Percentiles rank a stretch among this genome's conserved stretches.
Conservation (phyloP, 2,329 filamentous ascomycete species). For the Kalaharituber pfeilii region DNA sequence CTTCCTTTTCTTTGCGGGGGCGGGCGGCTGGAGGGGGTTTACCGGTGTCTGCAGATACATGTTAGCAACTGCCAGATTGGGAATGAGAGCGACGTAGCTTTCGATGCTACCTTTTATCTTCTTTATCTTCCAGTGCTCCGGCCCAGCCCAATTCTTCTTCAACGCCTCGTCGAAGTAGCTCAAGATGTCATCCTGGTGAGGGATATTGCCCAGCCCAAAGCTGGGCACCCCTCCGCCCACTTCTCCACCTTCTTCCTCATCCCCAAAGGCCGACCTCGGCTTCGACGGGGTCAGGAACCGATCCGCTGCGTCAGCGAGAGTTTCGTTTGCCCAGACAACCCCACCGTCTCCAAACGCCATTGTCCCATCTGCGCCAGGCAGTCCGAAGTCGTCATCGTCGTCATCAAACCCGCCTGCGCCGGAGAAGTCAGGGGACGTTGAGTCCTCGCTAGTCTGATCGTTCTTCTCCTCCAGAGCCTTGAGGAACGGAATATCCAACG, state of each 20-base stretch:
- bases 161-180: constrained; percentile 93
- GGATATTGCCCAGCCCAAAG: constrained; percentile 32
- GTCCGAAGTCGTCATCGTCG: constrained; percentile 45
- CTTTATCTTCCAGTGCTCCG: constrained; percentile 96
- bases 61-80: not conserved
- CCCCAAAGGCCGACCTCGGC: constrained; percentile 37
- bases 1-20: constrained; percentile 81
- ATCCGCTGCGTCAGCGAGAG: constrained; percentile 65
- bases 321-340: constrained; percentile 85
- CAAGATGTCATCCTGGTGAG: constrained; percentile 78
- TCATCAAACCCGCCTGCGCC: constrained; percentile 15
- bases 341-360: constrained; percentile 84
- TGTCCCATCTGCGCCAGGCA: constrained; percentile 58
- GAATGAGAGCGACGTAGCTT: not conserved
- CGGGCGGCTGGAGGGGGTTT: constrained; percentile 42
- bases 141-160: constrained; percentile 92
- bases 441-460: constrained; percentile 63
- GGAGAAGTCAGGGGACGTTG: constrained; percentile 30
- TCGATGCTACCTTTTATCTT: constrained; percentile 60
- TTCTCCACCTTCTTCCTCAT: constrained; percentile 45
- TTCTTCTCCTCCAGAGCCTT: constrained; percentile 65
- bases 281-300: constrained; percentile 52
- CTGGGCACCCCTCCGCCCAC: constrained; percentile 44
- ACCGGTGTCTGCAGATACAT: constrained; percentile 29
- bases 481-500: constrained; percentile 78